Base-by-base conservation (phyloP, 2,329 filamentous ascomycete genomes). In the Cladosporium colombiae region DNA sequence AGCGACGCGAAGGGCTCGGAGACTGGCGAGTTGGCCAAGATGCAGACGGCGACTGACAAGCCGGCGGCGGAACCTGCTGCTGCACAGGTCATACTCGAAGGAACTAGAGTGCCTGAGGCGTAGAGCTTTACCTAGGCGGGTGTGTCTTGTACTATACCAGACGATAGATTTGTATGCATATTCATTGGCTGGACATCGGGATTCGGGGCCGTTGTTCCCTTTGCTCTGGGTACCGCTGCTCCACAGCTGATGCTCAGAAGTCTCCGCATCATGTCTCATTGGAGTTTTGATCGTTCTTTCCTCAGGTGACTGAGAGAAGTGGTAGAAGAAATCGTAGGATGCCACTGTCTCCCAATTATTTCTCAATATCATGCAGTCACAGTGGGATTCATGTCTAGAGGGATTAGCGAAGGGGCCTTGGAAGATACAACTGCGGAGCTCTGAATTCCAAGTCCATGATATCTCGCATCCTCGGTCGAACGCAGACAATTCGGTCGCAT, bases 21-120 rank as follows among this genome's bases (percentile, higher is more conserved):
- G 46, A 65, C 62, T 6, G 27, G 49, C 31, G 44, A 60, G 3
- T 40, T 65, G 53, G 55, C 55, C 14, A 65, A 60, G 46, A 65
- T 65, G 62, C 55, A 65, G 46, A 65, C 62, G 21, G 55, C 40
- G 53, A 65, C 62, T 49, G 62, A 65, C 44, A 10, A 13, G 53
- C 53, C 44, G 13, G 62, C 18, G 29, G 18, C 62, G 8, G 62
- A 33, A 21, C 33, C 52, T 46, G 37, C 14, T 31, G 61, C 27
- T 35, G 53, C 37, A 44, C 61, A 63, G 50, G 37, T 56, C 2
- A 18, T 63, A 13, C n/a, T 63, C 10, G 61, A 63, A 33, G 61
- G 61, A 4, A 63, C 61, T 2, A 46, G 50, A 18, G 25, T 46
- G 25, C 61, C 61, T 56, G 61, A 46, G 11, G 40, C 25, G 16